Percentiles rank a stretch among this genome's conserved stretches.
phyloP scores from a whole-genome alignment of 1,284 basidiomycete genomes.

The Cutaneotrichosporon sp. region DNA sequence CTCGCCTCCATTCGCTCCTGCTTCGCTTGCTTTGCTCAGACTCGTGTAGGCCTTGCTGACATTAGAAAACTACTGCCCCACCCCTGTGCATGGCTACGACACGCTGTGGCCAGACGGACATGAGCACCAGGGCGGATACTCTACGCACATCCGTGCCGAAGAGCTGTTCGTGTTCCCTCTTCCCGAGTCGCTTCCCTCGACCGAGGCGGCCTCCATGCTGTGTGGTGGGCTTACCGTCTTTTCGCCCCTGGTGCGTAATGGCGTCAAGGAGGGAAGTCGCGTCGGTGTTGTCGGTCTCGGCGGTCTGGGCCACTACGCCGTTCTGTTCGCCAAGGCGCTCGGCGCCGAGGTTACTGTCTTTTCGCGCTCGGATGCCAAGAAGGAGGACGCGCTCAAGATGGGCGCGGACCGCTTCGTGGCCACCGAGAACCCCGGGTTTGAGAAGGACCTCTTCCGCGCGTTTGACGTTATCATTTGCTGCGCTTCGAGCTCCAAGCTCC shows the following conservation, averaged over 20 bases:
- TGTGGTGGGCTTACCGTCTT: slow-evolving; percentile 65
- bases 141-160: slow-evolving; percentile 61
- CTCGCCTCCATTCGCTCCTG: background rate
- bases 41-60: background rate
- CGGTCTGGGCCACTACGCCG: slow-evolving; percentile 57
- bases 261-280: slow-evolving; percentile 59
- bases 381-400: slow-evolving; percentile 61
- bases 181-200: slow-evolving; percentile 57
- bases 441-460: slow-evolving; percentile 49
- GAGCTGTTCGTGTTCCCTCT: slow-evolving; percentile 66
- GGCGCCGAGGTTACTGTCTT: slow-evolving; percentile 63
- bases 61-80: slow-evolving; percentile 49
- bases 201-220: slow-evolving; percentile 54
- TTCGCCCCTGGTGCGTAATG: slow-evolving; percentile 60
- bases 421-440: slow-evolving; percentile 50
- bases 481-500: slow-evolving; percentile 48
- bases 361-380: slow-evolving; percentile 60
- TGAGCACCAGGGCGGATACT: slow-evolving; percentile 57
- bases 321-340: slow-evolving; percentile 57
- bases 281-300: slow-evolving; percentile 65
- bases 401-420: slow-evolving; percentile 56
- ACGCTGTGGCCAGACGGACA: slow-evolving; percentile 54
- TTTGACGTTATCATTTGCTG: slow-evolving; percentile 63
- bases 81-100: slow-evolving; percentile 48
- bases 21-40: background rate